Conservation (phyloP, 2,329 filamentous ascomycete genomes). For the Trematosphaeria pertusa region DNA sequence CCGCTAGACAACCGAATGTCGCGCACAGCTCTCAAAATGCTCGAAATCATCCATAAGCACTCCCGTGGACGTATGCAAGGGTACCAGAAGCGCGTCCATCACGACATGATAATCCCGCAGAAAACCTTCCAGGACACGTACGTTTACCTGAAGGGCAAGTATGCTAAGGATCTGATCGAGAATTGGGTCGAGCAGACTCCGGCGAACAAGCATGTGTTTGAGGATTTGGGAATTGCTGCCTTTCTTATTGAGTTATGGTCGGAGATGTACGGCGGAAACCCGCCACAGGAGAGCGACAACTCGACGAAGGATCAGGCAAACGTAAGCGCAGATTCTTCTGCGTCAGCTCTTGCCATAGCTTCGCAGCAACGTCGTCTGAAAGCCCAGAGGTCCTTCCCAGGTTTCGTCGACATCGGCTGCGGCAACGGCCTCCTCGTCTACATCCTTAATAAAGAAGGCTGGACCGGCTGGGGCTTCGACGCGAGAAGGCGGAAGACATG, state of each 20-base stretch:
- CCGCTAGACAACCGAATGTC: conserved; percentile 61
- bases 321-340: background rate
- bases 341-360: background rate
- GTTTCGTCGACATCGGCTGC: conserved; percentile 95
- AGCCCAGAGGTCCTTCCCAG: conserved; percentile 66
- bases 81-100: conserved; percentile 82
- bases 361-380: conserved; percentile 1
- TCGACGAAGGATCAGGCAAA: conserved; percentile 14
- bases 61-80: conserved; percentile 69
- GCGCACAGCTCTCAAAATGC: conserved; percentile 72
- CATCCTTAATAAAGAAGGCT: conserved; percentile 81
- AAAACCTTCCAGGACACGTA: conserved; percentile 83
- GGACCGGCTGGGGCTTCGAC: conserved; percentile 88
- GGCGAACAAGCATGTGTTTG: conserved; percentile 91
- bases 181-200: conserved; percentile 88
- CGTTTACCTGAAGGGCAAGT: conserved; percentile 76
- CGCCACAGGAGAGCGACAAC: background rate
- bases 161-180: conserved; percentile 74
- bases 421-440: conserved; percentile 92
- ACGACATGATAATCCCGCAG: conserved; percentile 82
- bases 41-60: conserved; percentile 75
- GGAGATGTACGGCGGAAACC: conserved; percentile 71
- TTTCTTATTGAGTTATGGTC: conserved; percentile 93
- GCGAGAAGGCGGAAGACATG: conserved; percentile 86
- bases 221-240: conserved; percentile 88